Conservation (phyloP, 306 rosid species). For the Lathyrus aphaca region DNA sequence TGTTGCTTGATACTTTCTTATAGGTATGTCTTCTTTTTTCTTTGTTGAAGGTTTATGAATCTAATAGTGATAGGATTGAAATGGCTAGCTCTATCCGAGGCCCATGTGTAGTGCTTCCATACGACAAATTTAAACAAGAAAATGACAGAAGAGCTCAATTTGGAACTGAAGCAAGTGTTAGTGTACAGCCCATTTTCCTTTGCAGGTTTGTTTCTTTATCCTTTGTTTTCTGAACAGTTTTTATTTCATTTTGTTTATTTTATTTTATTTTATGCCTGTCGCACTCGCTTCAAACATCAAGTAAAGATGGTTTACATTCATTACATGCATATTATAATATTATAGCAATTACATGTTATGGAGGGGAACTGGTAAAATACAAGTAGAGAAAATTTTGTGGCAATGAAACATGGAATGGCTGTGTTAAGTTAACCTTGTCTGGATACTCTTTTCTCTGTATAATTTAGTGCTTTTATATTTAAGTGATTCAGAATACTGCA, state of each 20-base stretch:
- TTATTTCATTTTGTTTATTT: neutral
- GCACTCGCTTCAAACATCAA: constrained; percentile 6
- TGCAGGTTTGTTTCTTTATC: constrained; percentile 73
- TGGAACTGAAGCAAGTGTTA: constrained; percentile 47
- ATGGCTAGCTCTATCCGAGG: constrained; percentile 75
- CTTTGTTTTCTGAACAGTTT: neutral
- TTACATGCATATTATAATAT: neutral
- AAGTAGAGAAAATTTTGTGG: neutral
- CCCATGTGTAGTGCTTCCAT: constrained; percentile 82
- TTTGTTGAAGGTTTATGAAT: constrained; percentile 73
- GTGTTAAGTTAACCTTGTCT: neutral
- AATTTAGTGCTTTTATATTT: constrained; percentile 8
- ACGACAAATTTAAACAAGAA: constrained; percentile 71
- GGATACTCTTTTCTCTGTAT: neutral
- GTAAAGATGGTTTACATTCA: neutral
- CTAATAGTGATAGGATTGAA: constrained; percentile 66
- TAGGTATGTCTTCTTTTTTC: constrained; percentile 24
- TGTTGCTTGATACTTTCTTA: constrained; percentile 32
- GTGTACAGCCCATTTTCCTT: constrained; percentile 63
- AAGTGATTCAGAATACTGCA: neutral
- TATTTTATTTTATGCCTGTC: neutral
- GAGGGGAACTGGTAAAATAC: neutral
- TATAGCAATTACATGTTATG: constrained; percentile 14
- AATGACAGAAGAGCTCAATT: constrained; percentile 59
- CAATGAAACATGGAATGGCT: neutral